Evolutionary conservation across 352 stramenopile species (phyloP), one percentile per base, ranked within the genome.

Genomic region (Globisporangium radiosum): DNA sequence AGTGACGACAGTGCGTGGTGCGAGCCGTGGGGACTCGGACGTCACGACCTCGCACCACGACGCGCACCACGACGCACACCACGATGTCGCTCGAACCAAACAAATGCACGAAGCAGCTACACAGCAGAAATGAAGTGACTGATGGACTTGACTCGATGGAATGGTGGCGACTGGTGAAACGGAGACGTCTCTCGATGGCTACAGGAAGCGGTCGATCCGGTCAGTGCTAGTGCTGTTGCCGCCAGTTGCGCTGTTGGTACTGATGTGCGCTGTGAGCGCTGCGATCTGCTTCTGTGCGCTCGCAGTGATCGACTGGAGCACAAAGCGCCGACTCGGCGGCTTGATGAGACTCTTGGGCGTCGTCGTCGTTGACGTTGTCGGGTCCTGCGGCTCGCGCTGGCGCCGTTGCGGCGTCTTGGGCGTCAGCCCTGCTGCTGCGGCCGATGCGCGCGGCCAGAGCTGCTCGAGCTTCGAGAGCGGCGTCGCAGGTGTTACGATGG

Each of bases 391-490:
- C 25, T 11, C 33, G 43, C 7, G 14, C 19, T 51, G 8, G 39
- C 54, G 48, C 43, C 37, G 38, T 7, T 25, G 10, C 43, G 51
- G 51, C 4, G 43, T 15, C 54, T 59, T 59, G 14, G 33, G 54
- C 37, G 39, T 52, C 25, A 33, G 25, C 25, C 25, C 25, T 44
- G 40, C 11, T 44, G 40, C 40, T 44, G 40, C 40, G 7, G 40
- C 11, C 11, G 7, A 44, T 44, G 33, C 25, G 10, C 47, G 51
- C 7, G 50, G 50, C 54, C 60, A 57, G 39, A 61, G 40, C 25
- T 53, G 49, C 60, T 63, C 45, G 50, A 65, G 43, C 37, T 65
- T 57, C 33, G 48, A 54, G 33, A 36, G 45, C 10, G 52, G 52
- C 17, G 13, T 33, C 25, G 25, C 17, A 8, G 62, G 56, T 15